These are phyloP conservation scores for Triangularia verruculosa DNA, from an alignment of 2,329 filamentous ascomycete species.

Conservation along the genomic window DNA sequence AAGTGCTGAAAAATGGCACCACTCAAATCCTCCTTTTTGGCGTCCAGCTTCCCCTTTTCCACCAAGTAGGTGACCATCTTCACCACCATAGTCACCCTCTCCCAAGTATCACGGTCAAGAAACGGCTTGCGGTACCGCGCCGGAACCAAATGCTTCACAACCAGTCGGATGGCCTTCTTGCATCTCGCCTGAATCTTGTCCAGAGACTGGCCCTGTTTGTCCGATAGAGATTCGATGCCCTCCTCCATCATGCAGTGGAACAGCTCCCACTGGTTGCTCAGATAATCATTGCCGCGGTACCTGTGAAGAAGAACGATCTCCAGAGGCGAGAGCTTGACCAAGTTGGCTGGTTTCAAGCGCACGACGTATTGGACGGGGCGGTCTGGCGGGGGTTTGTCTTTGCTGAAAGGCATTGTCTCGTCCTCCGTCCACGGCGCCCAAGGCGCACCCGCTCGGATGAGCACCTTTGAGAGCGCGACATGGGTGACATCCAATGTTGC, in stretches of 20 bases:
- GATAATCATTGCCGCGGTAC: neutral
- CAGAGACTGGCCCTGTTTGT: neutral
- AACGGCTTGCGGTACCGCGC: too few relatives aligned
- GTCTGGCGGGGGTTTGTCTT: neutral
- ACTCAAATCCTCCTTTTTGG: too few relatives aligned
- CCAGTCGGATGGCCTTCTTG: neutral
- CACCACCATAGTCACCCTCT: too few relatives aligned
- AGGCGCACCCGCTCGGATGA: neutral
- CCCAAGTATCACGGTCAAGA: too few relatives aligned
- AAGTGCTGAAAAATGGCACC: too few relatives aligned
- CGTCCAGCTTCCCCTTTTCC: too few relatives aligned
- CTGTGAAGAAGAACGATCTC: neutral
- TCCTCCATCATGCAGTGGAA: neutral
- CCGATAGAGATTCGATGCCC: neutral
- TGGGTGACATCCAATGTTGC: neutral
- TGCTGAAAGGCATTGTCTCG: neutral
- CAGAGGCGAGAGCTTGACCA: neutral
- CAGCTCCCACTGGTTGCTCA: neutral
- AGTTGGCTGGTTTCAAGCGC: neutral
- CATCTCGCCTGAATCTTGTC: neutral
- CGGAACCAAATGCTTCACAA: neutral
- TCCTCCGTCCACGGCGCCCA: neutral
- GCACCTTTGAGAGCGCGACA: neutral
- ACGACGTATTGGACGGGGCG: neutral
- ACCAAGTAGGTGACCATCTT: too few relatives aligned